A percentile compares a stretch with the other conserved stretches of the same genome.
Evolutionary conservation across 2,329 filamentous ascomycete species (phyloP).

Genomic region (Diplocarpon mali): DNA sequence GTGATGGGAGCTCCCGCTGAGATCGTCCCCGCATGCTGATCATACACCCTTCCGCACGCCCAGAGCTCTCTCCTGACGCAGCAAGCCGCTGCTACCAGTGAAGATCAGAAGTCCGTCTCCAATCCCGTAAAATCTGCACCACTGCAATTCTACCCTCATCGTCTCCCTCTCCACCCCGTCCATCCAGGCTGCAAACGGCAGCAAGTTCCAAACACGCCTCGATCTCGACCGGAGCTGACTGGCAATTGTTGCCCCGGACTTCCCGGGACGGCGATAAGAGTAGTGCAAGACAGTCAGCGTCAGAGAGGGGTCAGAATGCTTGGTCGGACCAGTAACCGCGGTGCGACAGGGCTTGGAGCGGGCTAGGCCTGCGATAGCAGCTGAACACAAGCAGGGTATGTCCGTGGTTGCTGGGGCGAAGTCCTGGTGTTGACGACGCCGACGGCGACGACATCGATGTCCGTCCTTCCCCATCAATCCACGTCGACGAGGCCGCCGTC

Average conservation of each 20-base stretch:
- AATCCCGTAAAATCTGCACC: too few species aligned
- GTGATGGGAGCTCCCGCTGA: not conserved
- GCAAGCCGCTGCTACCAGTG: too few species aligned
- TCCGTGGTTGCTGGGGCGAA: slow-evolving; percentile 7
- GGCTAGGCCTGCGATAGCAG: not conserved
- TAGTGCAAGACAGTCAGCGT: not conserved
- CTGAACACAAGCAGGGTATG: slow-evolving; percentile 6
- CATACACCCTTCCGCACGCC: slow-evolving; percentile 1
- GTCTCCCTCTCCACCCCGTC: too few species aligned
- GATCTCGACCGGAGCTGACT: too few species aligned
- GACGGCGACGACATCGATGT: not conserved
- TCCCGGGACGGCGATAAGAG: not conserved
- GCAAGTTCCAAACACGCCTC: too few species aligned
- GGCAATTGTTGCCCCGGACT: not conserved
- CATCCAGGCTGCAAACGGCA: too few species aligned
- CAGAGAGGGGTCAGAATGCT: slow-evolving; percentile 6
- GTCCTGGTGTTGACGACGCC: slow-evolving; percentile 8
- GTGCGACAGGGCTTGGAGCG: not conserved
- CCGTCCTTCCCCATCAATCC: not conserved
- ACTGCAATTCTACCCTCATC: too few species aligned
- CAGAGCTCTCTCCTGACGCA: not conserved
- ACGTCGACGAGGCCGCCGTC: too few species aligned
- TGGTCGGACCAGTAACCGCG: slow-evolving; percentile 1
- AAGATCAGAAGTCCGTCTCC: too few species aligned
- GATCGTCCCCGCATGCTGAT: slow-evolving; percentile 7